Evolutionary conservation across 2,329 filamentous ascomycete genomes (phyloP), one percentile per base, ranked within the genome.

Genomic region (Fusarium sublunatum): DNA sequence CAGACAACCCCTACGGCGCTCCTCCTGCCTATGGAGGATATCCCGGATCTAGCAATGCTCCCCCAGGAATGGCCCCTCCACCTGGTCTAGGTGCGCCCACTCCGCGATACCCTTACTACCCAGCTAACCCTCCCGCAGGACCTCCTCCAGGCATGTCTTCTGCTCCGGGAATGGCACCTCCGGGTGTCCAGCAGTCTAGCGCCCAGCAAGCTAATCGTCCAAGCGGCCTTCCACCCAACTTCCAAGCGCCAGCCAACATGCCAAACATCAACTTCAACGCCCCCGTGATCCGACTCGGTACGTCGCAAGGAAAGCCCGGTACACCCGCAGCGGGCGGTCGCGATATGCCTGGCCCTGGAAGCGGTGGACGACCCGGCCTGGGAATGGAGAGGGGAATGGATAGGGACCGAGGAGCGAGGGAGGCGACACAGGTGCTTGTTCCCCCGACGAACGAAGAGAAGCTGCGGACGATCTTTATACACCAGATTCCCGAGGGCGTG

Each of bases 261-360:
- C 93, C 94, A 47, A 96, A 96, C 76, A 97, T 99, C 82, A 97
- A 99, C 81, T 97, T 98, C 82, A 96, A 91, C 72, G 95, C 95
- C 32, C 93, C 94, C 53, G 93, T 98, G 58, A 98, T 99, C 73
- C 91, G 95, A 52, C 85, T 99, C 41, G 95, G 94, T 38, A 94
- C 93, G 11, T 86, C 89, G 5, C 86, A 87, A 3, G 78, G 85
- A n/a, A 92, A 92, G 72, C 81, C 88, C 25, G 74, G 77, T 10
- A 72, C 76, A 0, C 74, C 80, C 7, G 68, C 74, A 10, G 65
- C 69, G 25, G 70, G 75, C 22, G 79, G 82, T 15, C 80, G 77
- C 63, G 84, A 86, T 22, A 64, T 69, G 44, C 58, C 71, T 10
- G 67, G 68, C 7, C 58, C 67, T 7, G 53, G 54, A 13, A 65